These are phyloP conservation scores for Aphanomyces cochlioides DNA, from an alignment of 352 stramenopile genomes.

Conservation along the genomic window DNA sequence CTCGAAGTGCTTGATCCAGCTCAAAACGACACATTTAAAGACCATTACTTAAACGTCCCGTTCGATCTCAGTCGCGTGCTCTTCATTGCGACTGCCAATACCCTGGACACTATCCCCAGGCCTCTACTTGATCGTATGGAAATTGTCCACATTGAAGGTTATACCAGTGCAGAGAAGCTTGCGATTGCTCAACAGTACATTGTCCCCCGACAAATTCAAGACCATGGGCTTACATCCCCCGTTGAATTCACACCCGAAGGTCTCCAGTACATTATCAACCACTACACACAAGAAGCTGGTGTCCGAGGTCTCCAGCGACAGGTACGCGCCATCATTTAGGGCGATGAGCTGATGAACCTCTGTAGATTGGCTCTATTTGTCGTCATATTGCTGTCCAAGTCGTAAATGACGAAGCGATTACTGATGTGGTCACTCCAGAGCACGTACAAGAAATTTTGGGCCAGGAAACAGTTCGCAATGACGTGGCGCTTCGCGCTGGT, in stretches of 20 bases:
- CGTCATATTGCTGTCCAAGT: constrained; percentile 68
- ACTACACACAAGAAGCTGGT: constrained; percentile 83
- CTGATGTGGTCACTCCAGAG: constrained; percentile 46
- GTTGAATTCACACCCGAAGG: constrained; percentile 47
- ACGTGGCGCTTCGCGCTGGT: constrained; percentile 62
- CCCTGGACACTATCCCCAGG: constrained; percentile 65
- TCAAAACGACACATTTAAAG: constrained; percentile 83
- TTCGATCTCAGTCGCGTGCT: constrained; percentile 82
- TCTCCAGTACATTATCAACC: constrained; percentile 65
- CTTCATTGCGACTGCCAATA: constrained; percentile 85
- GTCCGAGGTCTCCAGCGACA: constrained; percentile 81
- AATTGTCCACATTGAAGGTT: constrained; percentile 74
- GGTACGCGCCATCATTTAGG: constrained; percentile 12
- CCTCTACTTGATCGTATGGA: constrained; percentile 84
- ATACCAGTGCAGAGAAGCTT: constrained; percentile 80
- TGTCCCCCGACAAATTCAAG: constrained; percentile 70
- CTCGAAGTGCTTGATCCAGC: constrained; percentile 84
- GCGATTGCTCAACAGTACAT: constrained; percentile 76
- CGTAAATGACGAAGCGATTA: constrained; percentile 43
- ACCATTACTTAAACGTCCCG: constrained; percentile 84
- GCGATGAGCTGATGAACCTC: background rate
- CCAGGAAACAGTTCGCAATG: constrained; percentile 65
- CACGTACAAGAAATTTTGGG: constrained; percentile 62
- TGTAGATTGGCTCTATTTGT: constrained; percentile 58
- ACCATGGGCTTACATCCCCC: constrained; percentile 55